Evolutionary conservation across 306 rosid species (phyloP).

Genomic region (Mimosa pudica): DNA sequence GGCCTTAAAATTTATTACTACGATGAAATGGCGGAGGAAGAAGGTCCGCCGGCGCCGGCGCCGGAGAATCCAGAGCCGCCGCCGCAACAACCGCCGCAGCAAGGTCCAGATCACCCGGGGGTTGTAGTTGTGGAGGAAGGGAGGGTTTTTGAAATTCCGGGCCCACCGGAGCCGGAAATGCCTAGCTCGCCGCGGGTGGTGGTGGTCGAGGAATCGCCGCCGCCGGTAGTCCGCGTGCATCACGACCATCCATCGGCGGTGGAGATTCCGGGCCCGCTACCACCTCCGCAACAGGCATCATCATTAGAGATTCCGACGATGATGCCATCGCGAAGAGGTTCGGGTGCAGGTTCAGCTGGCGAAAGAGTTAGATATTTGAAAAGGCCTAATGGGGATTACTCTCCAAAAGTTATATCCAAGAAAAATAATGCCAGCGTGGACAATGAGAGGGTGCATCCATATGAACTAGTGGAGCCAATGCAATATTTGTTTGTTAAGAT

Average conservation of each 20-base stretch:
- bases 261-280: slow-evolving; percentile 38
- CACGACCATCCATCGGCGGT: slow-evolving; percentile 55
- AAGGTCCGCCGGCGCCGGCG: slow-evolving; percentile 33
- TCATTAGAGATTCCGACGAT: slow-evolving; percentile 46
- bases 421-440: slow-evolving; percentile 33
- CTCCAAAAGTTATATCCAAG: slow-evolving; percentile 62
- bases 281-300: slow-evolving; percentile 28
- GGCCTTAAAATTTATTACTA: slow-evolving; percentile 68
- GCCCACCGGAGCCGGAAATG: slow-evolving; percentile 43
- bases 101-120: slow-evolving; percentile 34
- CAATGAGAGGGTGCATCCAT: slow-evolving; percentile 69
- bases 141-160: slow-evolving; percentile 48
- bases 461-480: slow-evolving; percentile 89
- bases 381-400: slow-evolving; percentile 64
- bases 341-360: neutral
- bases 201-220: slow-evolving; percentile 56
- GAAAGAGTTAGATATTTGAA: slow-evolving; percentile 64
- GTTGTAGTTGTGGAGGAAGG: slow-evolving; percentile 50
- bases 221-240: slow-evolving; percentile 53
- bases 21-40: slow-evolving; percentile 63
- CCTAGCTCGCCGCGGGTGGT: slow-evolving; percentile 60
- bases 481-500: slow-evolving; percentile 73
- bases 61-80: slow-evolving; percentile 15
- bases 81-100: slow-evolving; percentile 29
- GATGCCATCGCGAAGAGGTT: slow-evolving; percentile 50